phyloP scores from a whole-genome alignment of 2,329 filamentous ascomycete genomes.

The Phyllosticta citriasiana region DNA sequence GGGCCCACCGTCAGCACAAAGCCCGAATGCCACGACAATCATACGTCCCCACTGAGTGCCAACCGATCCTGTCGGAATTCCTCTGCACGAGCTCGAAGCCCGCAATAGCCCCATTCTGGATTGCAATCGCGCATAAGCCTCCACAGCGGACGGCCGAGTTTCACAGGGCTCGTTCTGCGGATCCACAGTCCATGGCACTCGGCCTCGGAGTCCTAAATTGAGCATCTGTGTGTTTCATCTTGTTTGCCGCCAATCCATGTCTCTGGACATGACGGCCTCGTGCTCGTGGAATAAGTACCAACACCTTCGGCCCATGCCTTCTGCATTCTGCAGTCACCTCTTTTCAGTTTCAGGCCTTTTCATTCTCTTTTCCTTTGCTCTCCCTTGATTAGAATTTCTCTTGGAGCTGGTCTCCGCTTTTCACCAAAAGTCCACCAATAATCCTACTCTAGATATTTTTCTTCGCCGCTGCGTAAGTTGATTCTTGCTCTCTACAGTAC shows the following conservation, averaged over 20 bases:
- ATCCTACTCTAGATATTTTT: constrained; percentile 19
- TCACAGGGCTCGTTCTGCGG: constrained; percentile 3
- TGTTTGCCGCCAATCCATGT: constrained; percentile 24
- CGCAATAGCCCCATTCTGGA: constrained; percentile 7
- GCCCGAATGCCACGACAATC: neutral
- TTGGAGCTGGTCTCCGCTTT: constrained; percentile 36
- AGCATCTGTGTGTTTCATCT: constrained; percentile 25
- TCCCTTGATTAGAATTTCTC: constrained; percentile 21
- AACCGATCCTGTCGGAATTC: neutral
- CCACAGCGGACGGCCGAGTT: neutral
- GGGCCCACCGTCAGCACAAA: neutral
- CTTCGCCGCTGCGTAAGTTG: constrained; percentile 22
- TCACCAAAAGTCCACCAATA: constrained; percentile 26
- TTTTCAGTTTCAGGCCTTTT: constrained; percentile 9
- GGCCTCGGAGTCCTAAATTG: constrained; percentile 9
- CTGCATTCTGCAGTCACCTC: constrained; percentile 18
- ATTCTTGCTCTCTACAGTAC: neutral
- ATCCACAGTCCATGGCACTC: constrained; percentile 5
- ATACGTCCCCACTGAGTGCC: neutral
- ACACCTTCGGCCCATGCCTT: constrained; percentile 27
- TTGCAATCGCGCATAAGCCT: constrained; percentile 8
- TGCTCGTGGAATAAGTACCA: constrained; percentile 26
- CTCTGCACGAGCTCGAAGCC: neutral
- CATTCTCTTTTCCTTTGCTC: constrained; percentile 11
- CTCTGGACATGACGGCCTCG: constrained; percentile 19